Percentiles rank a stretch among this genome's conserved stretches.
Evolutionary conservation across 2,329 filamentous ascomycete species (phyloP).

Genomic region (Aaosphaeria pasadenensis): DNA sequence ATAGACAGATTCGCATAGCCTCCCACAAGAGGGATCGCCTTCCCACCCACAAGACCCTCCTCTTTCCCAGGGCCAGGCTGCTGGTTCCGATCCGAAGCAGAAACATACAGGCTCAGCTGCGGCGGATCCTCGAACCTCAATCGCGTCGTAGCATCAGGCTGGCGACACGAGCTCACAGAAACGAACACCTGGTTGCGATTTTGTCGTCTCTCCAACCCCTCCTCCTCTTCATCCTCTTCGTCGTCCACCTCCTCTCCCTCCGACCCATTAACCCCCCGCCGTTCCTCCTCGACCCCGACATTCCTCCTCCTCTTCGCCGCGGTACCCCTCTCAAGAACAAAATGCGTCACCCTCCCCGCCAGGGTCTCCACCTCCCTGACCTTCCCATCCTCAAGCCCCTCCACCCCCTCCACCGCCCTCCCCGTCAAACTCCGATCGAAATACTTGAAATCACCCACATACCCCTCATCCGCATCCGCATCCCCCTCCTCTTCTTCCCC

Average conservation of each 20-base stretch:
- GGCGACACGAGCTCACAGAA: slow-evolving; percentile 80
- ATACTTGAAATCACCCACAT: slow-evolving; percentile 60
- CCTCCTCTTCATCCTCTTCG: neutral
- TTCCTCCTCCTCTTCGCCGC: slow-evolving; percentile 48
- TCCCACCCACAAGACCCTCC: slow-evolving; percentile 44
- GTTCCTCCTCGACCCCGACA: slow-evolving; percentile 13
- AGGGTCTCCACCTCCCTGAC: slow-evolving; percentile 58
- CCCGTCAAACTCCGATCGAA: slow-evolving; percentile 64
- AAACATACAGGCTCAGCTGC: slow-evolving; percentile 77
- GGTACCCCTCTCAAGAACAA: slow-evolving; percentile 58
- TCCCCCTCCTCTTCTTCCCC: slow-evolving; percentile 42
- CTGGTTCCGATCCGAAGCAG: slow-evolving; percentile 60
- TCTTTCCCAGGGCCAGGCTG: slow-evolving; percentile 61
- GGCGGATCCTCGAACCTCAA: slow-evolving; percentile 44
- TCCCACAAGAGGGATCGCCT: slow-evolving; percentile 54
- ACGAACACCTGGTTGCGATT: slow-evolving; percentile 61
- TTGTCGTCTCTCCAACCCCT: slow-evolving; percentile 20
- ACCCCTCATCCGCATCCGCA: slow-evolving; percentile 39
- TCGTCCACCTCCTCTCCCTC: slow-evolving; percentile 5
- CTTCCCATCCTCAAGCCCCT: slow-evolving; percentile 62
- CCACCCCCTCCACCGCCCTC: slow-evolving; percentile 51
- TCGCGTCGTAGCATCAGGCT: slow-evolving; percentile 57
- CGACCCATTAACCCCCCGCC: slow-evolving; percentile 10
- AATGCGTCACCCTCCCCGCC: slow-evolving; percentile 62
- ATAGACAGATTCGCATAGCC: slow-evolving; percentile 68